phyloP scores from a whole-genome alignment of 179 eudicot genomes.

The Kewa caespitosa region DNA sequence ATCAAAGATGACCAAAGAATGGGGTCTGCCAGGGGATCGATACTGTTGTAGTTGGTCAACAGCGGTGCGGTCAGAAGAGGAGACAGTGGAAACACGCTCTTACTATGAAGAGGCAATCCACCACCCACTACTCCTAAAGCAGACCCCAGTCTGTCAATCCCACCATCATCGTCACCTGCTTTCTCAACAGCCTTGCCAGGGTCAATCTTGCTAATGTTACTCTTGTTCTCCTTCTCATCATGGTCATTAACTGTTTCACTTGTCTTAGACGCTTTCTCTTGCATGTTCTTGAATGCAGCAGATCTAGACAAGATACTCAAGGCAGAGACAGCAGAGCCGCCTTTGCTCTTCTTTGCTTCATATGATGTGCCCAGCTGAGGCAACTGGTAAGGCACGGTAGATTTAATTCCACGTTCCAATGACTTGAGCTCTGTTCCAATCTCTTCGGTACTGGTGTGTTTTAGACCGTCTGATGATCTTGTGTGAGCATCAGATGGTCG shows the following conservation, averaged over 20 bases:
- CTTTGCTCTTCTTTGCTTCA: slow-evolving; percentile 54
- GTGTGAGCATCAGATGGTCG: slow-evolving; percentile 51
- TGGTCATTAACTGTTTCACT: slow-evolving; percentile 54
- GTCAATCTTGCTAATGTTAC: slow-evolving; percentile 52
- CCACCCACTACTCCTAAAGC: slow-evolving; percentile 41
- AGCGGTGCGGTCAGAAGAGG: slow-evolving; percentile 80
- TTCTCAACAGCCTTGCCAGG: slow-evolving; percentile 66
- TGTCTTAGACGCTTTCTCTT: slow-evolving; percentile 66
- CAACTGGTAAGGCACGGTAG: slow-evolving; percentile 90
- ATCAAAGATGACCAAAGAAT: slow-evolving; percentile 77
- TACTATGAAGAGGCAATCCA: slow-evolving; percentile 55
- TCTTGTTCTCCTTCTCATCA: slow-evolving; percentile 83
- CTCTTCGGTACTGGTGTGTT: slow-evolving; percentile 58
- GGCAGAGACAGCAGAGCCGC: slow-evolving; percentile 58
- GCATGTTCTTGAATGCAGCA: slow-evolving; percentile 79
- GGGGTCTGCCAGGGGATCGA: slow-evolving; percentile 79
- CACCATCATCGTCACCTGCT: slow-evolving; percentile 48
- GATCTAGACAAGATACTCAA: slow-evolving; percentile 81
- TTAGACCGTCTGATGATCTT: slow-evolving; percentile 57
- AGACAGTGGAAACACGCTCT: slow-evolving; percentile 60
- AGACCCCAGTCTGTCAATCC: slow-evolving; percentile 52
- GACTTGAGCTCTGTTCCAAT: slow-evolving; percentile 72
- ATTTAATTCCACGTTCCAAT: slow-evolving; percentile 51
- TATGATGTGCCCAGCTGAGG: slow-evolving; percentile 70
- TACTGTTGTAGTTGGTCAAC: slow-evolving; percentile 62